Conservation (phyloP, 768 basidiomycete genomes). For the Rhodotorula graminis region DNA sequence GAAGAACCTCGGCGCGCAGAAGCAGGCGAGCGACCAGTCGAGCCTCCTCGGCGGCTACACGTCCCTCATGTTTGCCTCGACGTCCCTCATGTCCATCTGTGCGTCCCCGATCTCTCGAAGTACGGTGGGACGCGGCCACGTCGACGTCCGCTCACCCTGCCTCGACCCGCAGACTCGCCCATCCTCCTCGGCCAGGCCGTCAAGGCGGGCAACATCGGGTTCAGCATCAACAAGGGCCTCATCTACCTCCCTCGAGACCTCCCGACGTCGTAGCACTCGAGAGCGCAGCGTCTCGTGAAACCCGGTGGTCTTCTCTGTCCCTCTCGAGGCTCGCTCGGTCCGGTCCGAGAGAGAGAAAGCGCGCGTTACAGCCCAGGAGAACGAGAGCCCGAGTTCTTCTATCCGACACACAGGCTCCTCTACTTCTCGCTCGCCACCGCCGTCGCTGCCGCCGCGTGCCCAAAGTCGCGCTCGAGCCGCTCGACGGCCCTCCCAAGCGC, state of each 20-base stretch:
- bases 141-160: background rate
- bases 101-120: background rate
- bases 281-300: background rate
- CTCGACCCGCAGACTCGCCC: slow-evolving; percentile 9
- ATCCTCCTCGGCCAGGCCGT: slow-evolving; percentile 7
- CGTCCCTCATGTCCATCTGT: slow-evolving; percentile 17
- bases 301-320: background rate
- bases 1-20: slow-evolving; percentile 4
- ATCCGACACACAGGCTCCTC: background rate
- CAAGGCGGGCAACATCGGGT: slow-evolving; percentile 2
- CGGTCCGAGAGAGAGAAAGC: background rate
- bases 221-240: slow-evolving; percentile 19
- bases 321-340: too few species aligned
- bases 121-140: too few species aligned
- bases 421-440: background rate
- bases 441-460: background rate
- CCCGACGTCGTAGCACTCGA: too few species aligned
- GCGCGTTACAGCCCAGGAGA: too few species aligned
- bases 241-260: background rate
- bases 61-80: slow-evolving; percentile 22
- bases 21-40: background rate
- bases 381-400: background rate
- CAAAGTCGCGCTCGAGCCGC: background rate
- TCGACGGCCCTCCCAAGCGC: background rate
- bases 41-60: slow-evolving; percentile 19